Evolutionary conservation across 176 grass and related monocot species (phyloP), one percentile per base, ranked within the genome.

Genomic region (Bonia amplexicaulis): DNA sequence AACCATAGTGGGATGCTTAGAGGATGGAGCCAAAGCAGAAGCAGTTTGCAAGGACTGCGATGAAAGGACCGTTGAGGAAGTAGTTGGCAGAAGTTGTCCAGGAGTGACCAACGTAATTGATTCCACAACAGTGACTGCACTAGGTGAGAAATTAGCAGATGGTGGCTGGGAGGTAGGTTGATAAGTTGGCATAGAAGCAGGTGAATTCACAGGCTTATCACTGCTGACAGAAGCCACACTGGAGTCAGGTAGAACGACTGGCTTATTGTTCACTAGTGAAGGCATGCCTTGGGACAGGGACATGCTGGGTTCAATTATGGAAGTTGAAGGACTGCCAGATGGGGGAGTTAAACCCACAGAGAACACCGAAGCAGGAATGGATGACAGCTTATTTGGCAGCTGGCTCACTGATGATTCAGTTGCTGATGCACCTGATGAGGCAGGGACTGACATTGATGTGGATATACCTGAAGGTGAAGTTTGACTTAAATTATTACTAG

Each of bases 11-110:
- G 87, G 15, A 49, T 19, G 16, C 82, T 85, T 65, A 16, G 82
- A 74, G 29, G 76, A 74, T 81, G 76, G 49, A 60, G 73, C 61
- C 60, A 47, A 40, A 68, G 15, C 13, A 58, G 78, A 66, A n/a
- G 60, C 44, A 78, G 59, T 83, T 68, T 81, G 88, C 74, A 70
- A 74, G 46, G 85, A 33, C 52, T 77, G 70, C 60, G 90, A 88
- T 42, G 75, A 78, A 77, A 35, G 2, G 27, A 75, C 61, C 17
- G 83, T 49, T 1, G 71, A 81, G 29, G 75, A 81, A 85, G 58
- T 71, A 52, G 85, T 84, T 59, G 89, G 80, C 72, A 95, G 62
- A 86, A 98, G 74, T 82, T 93, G 83, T 71, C 86, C 91, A 80
- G 90, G 84, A 64, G 68, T 91, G 69, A 95, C 76, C 66, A 90